A percentile compares a stretch with the other conserved stretches of the same genome.
Conservation (phyloP, 2,329 filamentous ascomycete species). For the Neonectria ditissima region DNA sequence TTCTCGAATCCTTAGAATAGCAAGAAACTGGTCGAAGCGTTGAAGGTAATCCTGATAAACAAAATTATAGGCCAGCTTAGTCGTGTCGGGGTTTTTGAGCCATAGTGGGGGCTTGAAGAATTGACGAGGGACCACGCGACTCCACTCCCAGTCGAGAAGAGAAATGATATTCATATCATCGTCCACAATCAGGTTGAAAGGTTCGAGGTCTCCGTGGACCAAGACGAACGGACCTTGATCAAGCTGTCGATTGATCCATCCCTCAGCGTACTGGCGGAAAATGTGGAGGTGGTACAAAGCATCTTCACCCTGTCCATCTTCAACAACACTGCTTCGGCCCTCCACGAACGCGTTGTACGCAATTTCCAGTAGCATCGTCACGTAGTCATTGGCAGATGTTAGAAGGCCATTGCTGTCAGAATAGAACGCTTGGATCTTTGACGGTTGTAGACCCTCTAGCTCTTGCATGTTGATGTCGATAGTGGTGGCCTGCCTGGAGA, state of each 20-base stretch:
- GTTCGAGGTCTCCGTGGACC: constrained; percentile 41
- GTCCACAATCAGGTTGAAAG: constrained; percentile 37
- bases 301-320: constrained; percentile 37
- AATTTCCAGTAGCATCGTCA: constrained; percentile 40
- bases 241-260: constrained; percentile 22
- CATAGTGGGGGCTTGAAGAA: constrained; percentile 33
- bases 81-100: constrained; percentile 5
- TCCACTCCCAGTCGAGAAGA: constrained; percentile 41
- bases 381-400: constrained; percentile 39
- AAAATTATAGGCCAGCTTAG: constrained; percentile 1
- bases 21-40: constrained; percentile 1
- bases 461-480: constrained; percentile 43
- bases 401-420: constrained; percentile 22
- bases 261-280: constrained; percentile 33
- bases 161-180: constrained; percentile 28
- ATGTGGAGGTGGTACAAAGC: constrained; percentile 39
- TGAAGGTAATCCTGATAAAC: constrained; percentile 2
- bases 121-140: no score
- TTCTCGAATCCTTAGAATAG: constrained; percentile 7
- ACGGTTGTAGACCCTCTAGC: constrained; percentile 40
- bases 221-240: constrained; percentile 41
- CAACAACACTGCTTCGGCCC: constrained; percentile 26
- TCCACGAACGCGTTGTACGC: constrained; percentile 43
- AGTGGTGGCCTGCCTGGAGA: constrained; percentile 24
- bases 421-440: constrained; percentile 27